A percentile compares a stretch with the other conserved stretches of the same genome.
These are phyloP conservation scores for Hyphodiscus sp. DNA, from an alignment of 2,329 filamentous ascomycete genomes.

Conservation along the genomic window DNA sequence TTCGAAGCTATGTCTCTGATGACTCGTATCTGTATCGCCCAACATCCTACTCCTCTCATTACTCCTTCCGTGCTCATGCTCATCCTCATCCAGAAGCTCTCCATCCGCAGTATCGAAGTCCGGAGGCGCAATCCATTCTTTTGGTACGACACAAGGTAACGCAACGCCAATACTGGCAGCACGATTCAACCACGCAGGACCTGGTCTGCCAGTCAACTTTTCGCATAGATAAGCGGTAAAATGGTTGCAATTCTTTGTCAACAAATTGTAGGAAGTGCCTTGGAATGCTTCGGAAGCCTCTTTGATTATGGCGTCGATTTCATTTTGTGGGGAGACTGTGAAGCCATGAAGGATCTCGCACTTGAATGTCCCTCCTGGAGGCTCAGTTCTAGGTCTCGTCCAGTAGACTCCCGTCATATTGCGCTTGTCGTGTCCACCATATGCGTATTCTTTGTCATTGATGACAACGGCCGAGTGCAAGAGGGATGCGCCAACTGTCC, in stretches of 20 bases:
- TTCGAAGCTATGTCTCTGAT: constrained; percentile 25
- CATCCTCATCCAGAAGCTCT: constrained; percentile 50
- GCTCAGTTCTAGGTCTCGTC: constrained; percentile 65
- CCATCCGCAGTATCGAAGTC: constrained; percentile 69
- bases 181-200: constrained; percentile 72
- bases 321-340: constrained; percentile 59
- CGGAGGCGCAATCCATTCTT: constrained; percentile 74
- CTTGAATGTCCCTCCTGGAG: constrained; percentile 71
- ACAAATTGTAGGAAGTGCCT: constrained; percentile 71
- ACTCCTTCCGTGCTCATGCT: constrained; percentile 37
- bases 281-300: constrained; percentile 65
- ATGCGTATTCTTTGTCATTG: constrained; percentile 75
- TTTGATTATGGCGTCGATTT: constrained; percentile 66
- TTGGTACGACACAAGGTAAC: constrained; percentile 74
- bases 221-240: constrained; percentile 74
- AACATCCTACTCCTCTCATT: constrained; percentile 56
- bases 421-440: constrained; percentile 69
- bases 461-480: constrained; percentile 81
- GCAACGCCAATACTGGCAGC: constrained; percentile 78
- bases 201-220: constrained; percentile 62
- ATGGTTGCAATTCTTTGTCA: constrained; percentile 84
- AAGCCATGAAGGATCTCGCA: constrained; percentile 74
- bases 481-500: constrained; percentile 70
- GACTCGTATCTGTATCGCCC: constrained; percentile 25
- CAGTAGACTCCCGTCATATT: constrained; percentile 75